Evolutionary conservation across 352 stramenopile genomes (phyloP).

Genomic region (Globisporangium middletonii): DNA sequence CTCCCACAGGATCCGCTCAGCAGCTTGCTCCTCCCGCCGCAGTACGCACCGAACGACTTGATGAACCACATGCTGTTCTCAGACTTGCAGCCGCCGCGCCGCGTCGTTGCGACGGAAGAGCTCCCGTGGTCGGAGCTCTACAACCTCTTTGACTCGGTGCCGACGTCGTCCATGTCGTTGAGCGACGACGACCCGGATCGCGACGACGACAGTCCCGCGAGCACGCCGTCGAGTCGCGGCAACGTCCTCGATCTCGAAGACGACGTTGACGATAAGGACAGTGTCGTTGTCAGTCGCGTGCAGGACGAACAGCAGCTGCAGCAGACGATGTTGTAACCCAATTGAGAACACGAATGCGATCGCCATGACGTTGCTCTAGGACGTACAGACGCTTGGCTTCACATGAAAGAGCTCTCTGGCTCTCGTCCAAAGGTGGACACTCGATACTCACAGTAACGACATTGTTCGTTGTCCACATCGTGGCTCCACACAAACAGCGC

Average conservation of each 20-base stretch:
- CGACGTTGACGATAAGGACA: constrained; percentile 13
- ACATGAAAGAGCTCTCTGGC: too few relatives aligned
- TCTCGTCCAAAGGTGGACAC: too few relatives aligned
- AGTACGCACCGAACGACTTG: constrained; percentile 32
- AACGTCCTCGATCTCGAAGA: not conserved
- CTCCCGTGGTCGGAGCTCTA: constrained; percentile 80
- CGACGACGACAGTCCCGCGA: constrained; percentile 40
- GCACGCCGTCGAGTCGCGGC: constrained; percentile 18
- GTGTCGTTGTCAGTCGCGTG: not conserved
- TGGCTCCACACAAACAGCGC: too few relatives aligned
- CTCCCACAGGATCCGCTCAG: constrained; percentile 3
- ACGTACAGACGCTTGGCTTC: too few relatives aligned
- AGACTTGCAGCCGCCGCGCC: constrained; percentile 42
- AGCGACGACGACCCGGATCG: constrained; percentile 51
- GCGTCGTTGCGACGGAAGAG: constrained; percentile 66
- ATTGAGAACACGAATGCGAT: constrained; percentile 8
- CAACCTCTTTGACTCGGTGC: constrained; percentile 64
- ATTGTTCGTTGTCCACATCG: too few relatives aligned
- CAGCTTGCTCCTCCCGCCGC: constrained; percentile 14
- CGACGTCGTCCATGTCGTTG: constrained; percentile 26
- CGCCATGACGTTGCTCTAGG: too few relatives aligned
- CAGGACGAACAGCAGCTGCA: constrained; percentile 3
- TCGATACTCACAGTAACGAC: too few relatives aligned
- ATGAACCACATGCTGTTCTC: constrained; percentile 64
- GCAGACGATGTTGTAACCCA: constrained; percentile 40